These are phyloP conservation scores for Russula vinacea DNA, from an alignment of 768 basidiomycete genomes.

Conservation along the genomic window DNA sequence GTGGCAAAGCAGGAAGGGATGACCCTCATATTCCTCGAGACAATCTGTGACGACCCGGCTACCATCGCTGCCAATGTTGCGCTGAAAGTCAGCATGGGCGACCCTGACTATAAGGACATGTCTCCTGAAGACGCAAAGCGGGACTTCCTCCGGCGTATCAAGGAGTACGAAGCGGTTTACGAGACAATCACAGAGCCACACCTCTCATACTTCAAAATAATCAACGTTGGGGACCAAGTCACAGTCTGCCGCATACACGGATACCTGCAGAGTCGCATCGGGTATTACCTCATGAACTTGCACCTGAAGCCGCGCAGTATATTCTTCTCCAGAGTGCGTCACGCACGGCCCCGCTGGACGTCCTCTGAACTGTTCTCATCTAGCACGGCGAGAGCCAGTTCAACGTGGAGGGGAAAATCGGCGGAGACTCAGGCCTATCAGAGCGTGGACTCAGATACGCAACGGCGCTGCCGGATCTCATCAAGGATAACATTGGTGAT, in stretches of 20 bases:
- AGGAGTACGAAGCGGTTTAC: slow-evolving; percentile 91
- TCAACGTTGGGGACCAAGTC: slow-evolving; percentile 90
- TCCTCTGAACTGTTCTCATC: slow-evolving; percentile 14
- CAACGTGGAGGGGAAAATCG: slow-evolving; percentile 95
- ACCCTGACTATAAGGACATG: slow-evolving; percentile 95
- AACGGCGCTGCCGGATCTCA: slow-evolving; percentile 75
- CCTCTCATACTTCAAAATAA: slow-evolving; percentile 86
- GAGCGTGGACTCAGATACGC: slow-evolving; percentile 83
- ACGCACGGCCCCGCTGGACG: background rate
- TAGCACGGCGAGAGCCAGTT: slow-evolving; percentile 98
- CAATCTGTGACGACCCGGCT: slow-evolving; percentile 88
- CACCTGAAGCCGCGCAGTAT: slow-evolving; percentile 96
- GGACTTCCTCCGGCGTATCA: slow-evolving; percentile 90
- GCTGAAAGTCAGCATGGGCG: slow-evolving; percentile 92
- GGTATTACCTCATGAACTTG: slow-evolving; percentile 97
- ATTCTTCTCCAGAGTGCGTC: slow-evolving; percentile 85
- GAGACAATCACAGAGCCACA: slow-evolving; percentile 91
- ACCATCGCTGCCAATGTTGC: slow-evolving; percentile 95
- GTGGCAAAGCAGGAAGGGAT: slow-evolving; percentile 85
- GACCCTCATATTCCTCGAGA: slow-evolving; percentile 90
- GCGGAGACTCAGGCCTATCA: slow-evolving; percentile 92
- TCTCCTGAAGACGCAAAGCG: slow-evolving; percentile 78
- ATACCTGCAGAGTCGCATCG: slow-evolving; percentile 94
- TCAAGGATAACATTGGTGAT: slow-evolving; percentile 88
- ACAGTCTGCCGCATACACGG: slow-evolving; percentile 85